phyloP scores from a whole-genome alignment of 1,284 basidiomycete genomes.

The Heterobasidion irregulare region DNA sequence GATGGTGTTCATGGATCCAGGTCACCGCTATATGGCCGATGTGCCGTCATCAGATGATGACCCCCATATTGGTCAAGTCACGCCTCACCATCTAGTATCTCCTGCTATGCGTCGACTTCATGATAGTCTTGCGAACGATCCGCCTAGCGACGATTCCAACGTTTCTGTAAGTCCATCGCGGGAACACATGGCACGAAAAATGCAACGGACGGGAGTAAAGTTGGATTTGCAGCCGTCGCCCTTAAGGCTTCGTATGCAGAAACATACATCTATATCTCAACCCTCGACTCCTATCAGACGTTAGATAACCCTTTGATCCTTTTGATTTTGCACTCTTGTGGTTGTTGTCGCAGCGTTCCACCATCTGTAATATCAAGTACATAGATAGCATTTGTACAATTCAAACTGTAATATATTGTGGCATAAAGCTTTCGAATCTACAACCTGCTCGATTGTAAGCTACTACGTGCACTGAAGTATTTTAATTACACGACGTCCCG shows the following conservation, averaged over 20 bases:
- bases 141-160: slow-evolving; percentile 34
- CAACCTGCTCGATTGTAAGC: too few species aligned
- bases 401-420: too few species aligned
- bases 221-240: background rate
- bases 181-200: background rate
- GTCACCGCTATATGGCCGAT: slow-evolving; percentile 1
- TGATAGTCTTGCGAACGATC: slow-evolving; percentile 18
- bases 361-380: background rate
- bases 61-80: slow-evolving; percentile 53
- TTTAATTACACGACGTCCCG: background rate
- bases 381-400: background rate
- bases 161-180: slow-evolving; percentile 31
- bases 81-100: slow-evolving; percentile 56
- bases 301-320: background rate
- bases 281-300: too few species aligned
- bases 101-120: slow-evolving; percentile 36
- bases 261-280: background rate
- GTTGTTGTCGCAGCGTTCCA: background rate
- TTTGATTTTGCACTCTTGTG: background rate
- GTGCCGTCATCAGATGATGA: slow-evolving; percentile 48
- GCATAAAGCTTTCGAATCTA: too few species aligned
- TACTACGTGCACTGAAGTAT: background rate
- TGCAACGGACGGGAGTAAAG: background rate
- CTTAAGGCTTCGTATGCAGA: background rate
- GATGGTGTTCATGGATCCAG: slow-evolving; percentile 23